Evolutionary conservation across 1,284 basidiomycete genomes (phyloP).

Genomic region (Marasmius oreades): DNA sequence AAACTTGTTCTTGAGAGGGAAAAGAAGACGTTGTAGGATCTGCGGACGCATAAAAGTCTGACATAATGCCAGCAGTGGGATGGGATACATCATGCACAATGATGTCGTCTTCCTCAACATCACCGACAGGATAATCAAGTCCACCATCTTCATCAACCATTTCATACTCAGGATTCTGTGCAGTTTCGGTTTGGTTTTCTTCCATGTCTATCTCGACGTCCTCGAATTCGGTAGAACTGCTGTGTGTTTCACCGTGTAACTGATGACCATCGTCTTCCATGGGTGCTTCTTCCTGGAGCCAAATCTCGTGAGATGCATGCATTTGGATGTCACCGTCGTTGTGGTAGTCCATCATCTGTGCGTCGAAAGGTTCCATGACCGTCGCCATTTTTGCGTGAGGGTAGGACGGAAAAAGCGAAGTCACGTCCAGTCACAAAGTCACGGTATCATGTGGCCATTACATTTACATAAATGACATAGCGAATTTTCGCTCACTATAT

Average conservation of each 20-base stretch:
- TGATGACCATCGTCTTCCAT: conserved; percentile 50
- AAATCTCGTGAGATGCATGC: conserved; percentile 51
- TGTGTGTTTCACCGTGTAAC: conserved; percentile 21
- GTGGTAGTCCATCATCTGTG: conserved; percentile 66
- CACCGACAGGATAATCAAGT: conserved; percentile 26
- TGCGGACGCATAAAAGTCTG: conserved; percentile 1
- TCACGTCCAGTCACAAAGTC: neutral
- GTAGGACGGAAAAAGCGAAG: conserved; percentile 1
- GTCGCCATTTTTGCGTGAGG: conserved; percentile 21
- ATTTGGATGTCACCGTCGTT: conserved; percentile 63
- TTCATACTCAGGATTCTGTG: conserved; percentile 60
- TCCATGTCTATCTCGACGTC: conserved; percentile 75
- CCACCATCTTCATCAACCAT: conserved; percentile 64
- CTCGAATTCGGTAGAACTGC: conserved; percentile 30
- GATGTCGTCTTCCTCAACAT: conserved; percentile 53
- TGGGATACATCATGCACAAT: conserved; percentile 58
- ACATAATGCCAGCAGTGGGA: conserved; percentile 13
- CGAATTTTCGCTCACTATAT: no score
- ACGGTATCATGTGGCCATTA: no score
- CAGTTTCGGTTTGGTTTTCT: conserved; percentile 39
- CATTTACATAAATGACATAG: no score
- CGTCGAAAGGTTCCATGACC: conserved; percentile 54
- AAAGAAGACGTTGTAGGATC: neutral
- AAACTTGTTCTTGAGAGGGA: neutral
- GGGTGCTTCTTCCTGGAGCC: conserved; percentile 52